These are phyloP conservation scores for Zasmidium cellare DNA, from an alignment of 2,329 filamentous ascomycete species.

Conservation along the genomic window DNA sequence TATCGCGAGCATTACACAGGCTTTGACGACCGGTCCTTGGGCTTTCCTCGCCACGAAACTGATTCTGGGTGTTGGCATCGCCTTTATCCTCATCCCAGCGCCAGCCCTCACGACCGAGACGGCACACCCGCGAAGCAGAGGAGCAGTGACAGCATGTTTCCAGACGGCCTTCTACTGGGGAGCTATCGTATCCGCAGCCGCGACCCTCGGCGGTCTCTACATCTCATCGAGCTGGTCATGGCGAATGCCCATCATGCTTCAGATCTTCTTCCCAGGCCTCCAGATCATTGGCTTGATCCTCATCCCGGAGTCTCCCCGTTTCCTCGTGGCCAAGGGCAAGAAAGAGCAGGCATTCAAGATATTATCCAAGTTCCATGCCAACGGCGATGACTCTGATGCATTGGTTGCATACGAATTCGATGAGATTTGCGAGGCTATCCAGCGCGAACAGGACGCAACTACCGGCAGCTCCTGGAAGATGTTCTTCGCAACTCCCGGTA, in stretches of 20 bases:
- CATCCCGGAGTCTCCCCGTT: constrained; percentile 27
- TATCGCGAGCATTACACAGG: constrained; percentile 38
- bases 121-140: constrained; percentile 17
- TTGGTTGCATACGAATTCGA: constrained; percentile 66
- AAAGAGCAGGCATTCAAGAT: constrained; percentile 58
- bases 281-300: constrained; percentile 20
- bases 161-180: constrained; percentile 26
- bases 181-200: constrained; percentile 23
- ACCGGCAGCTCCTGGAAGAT: constrained; percentile 29
- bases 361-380: constrained; percentile 62
- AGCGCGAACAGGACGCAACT: constrained; percentile 49
- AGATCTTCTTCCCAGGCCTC: constrained; percentile 20
- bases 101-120: constrained; percentile 13
- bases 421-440: constrained; percentile 51
- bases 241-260: constrained; percentile 24
- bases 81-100: constrained; percentile 1
- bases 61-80: constrained; percentile 8
- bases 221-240: constrained; percentile 22
- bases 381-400: constrained; percentile 59
- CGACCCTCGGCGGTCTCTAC: constrained; percentile 19
- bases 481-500: constrained; percentile 25
- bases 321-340: constrained; percentile 19
- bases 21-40: constrained; percentile 15
- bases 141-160: constrained; percentile 19
- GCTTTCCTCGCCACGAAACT: constrained; percentile 18